Conservation (phyloP, 106 monocot species). For the Allium fistulosum region DNA sequence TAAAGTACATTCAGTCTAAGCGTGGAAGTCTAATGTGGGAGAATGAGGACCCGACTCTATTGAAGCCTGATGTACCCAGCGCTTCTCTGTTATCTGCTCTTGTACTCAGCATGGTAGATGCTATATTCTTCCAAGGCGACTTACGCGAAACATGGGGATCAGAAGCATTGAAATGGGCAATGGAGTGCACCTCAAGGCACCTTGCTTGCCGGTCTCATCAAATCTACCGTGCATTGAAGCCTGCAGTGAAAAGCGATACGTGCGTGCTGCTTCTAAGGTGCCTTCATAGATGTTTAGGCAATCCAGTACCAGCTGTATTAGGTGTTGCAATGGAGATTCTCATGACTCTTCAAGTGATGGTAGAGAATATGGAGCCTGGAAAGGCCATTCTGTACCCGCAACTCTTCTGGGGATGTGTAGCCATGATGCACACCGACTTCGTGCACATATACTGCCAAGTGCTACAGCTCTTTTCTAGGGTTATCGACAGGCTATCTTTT, state of each 20-base stretch:
- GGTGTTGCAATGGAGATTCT: slow-evolving; percentile 98
- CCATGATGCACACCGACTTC: slow-evolving; percentile 97
- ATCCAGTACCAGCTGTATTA: slow-evolving; percentile 82
- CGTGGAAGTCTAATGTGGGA: slow-evolving; percentile 96
- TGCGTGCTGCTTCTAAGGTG: slow-evolving; percentile 91
- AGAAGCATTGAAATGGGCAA: slow-evolving; percentile 96
- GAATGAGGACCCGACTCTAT: slow-evolving; percentile 87
- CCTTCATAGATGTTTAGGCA: slow-evolving; percentile 80
- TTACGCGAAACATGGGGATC: slow-evolving; percentile 96
- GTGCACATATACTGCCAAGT: slow-evolving; percentile 93
- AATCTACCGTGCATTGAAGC: slow-evolving; percentile 86
- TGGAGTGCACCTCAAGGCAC: slow-evolving; percentile 95
- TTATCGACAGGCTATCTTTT: slow-evolving; percentile 81
- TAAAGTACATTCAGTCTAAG: slow-evolving; percentile 96
- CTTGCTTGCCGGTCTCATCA: slow-evolving; percentile 98
- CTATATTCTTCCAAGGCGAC: slow-evolving; percentile 98
- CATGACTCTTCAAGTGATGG: slow-evolving; percentile 91
- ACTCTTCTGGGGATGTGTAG: slow-evolving; percentile 98
- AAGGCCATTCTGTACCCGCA: slow-evolving; percentile 98
- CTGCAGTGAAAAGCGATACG: slow-evolving; percentile 74
- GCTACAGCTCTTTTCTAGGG: slow-evolving; percentile 72
- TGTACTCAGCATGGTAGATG: slow-evolving; percentile 87
- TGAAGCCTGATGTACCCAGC: slow-evolving; percentile 72
- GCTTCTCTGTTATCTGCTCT: slow-evolving; percentile 77
- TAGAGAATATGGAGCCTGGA: slow-evolving; percentile 93